Percentiles rank a stretch among this genome's conserved stretches.
Conservation (phyloP, 257 asterid genomes). For the Nicotiana tomentosiformis region DNA sequence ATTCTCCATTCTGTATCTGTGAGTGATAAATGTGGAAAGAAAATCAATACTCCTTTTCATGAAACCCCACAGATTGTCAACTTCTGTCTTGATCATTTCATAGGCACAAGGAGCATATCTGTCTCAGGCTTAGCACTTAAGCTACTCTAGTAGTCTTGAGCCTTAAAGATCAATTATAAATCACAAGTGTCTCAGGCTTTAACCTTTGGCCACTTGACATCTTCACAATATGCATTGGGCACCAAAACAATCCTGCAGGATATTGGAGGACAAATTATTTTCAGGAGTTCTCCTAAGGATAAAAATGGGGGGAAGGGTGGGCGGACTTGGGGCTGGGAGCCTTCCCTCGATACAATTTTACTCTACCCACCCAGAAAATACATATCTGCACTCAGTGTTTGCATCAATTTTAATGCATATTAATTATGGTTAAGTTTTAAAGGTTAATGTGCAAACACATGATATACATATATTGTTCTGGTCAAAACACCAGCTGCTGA, state of each 20-base stretch:
- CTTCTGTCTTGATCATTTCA: not conserved
- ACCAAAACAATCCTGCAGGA: too few species aligned
- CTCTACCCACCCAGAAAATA: not conserved
- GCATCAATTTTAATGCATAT: too few species aligned
- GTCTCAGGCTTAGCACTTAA: too few species aligned
- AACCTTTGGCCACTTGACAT: not conserved
- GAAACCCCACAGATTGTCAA: not conserved
- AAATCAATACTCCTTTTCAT: not conserved
- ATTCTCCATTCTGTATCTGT: not conserved
- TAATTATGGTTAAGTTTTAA: too few species aligned
- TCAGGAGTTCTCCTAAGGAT: not conserved
- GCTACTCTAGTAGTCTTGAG: too few species aligned
- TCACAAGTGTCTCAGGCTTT: too few species aligned
- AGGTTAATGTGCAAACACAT: too few species aligned
- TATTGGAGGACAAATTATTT: not conserved
- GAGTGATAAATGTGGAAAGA: not conserved
- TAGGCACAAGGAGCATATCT: too few species aligned
- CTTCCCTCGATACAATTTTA: not conserved
- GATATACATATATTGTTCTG: too few species aligned
- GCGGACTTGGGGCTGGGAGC: not conserved
- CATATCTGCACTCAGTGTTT: too few species aligned
- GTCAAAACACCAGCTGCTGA: too few species aligned
- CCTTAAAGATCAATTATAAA: not conserved
- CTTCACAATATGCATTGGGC: not conserved
- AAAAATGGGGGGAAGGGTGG: not conserved